Conservation (phyloP, 306 rosid genomes). For the Quercus engelmannii region DNA sequence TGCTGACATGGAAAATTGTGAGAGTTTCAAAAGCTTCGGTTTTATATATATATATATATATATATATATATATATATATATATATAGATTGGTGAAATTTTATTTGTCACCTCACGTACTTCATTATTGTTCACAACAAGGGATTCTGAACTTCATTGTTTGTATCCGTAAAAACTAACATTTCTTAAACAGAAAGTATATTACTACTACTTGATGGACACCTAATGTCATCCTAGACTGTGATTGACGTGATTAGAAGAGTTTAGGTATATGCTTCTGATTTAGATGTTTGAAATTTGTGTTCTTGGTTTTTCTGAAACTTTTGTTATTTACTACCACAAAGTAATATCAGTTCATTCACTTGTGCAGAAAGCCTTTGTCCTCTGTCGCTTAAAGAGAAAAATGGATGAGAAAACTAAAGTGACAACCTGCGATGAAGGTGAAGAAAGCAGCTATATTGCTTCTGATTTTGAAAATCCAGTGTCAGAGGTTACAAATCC, state of each 20-base stretch:
- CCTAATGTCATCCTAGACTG: neutral
- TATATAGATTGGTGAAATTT: neutral
- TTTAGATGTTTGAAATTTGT: constrained; percentile 1
- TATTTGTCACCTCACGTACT: neutral
- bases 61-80: no score
- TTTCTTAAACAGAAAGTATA: no score
- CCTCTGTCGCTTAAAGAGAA: constrained; percentile 41
- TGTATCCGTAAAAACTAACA: neutral
- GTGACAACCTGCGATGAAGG: constrained; percentile 16
- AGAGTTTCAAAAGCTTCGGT: no score
- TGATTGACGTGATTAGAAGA: neutral
- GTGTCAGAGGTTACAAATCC: neutral
- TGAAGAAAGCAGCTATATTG: constrained; percentile 21
- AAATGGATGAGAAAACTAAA: constrained; percentile 9
- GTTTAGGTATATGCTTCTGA: neutral
- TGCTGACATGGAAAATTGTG: no score
- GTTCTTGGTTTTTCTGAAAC: constrained; percentile 2
- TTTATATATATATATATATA: no score
- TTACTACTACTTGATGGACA: neutral
- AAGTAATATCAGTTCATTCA: constrained; percentile 1
- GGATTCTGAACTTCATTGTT: neutral
- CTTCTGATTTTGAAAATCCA: constrained; percentile 15
- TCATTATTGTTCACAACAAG: neutral
- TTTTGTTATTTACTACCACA: neutral
- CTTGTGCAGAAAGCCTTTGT: constrained; percentile 46